Evolutionary conservation across 177 flowering plant species (phyloP).

Genomic region (Tripterygium wilfordii): DNA sequence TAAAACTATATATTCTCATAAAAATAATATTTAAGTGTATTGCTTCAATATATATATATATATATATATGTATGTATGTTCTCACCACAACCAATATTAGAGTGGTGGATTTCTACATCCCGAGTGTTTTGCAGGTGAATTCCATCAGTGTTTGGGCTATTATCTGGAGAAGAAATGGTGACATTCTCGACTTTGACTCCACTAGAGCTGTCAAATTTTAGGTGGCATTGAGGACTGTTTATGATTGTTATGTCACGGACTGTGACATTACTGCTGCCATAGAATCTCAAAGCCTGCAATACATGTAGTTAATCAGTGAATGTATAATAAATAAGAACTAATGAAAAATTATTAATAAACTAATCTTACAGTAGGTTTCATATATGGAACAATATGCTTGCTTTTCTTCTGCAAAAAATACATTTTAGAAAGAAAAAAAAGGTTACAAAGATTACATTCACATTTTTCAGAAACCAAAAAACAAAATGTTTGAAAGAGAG

Average conservation of each 20-base stretch:
- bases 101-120: constrained; percentile 67
- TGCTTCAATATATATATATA: background rate
- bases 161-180: constrained; percentile 69
- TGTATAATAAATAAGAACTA: background rate
- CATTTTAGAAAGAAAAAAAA: no score
- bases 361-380: constrained; percentile 75
- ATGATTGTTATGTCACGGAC: constrained; percentile 55
- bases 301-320: background rate
- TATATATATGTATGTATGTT: background rate
- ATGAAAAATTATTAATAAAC: background rate
- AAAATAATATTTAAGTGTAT: background rate
- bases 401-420: constrained; percentile 41
- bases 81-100: constrained; percentile 68
- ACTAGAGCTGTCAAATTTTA: constrained; percentile 63
- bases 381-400: constrained; percentile 37
- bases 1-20: constrained; percentile 4
- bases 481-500: no score
- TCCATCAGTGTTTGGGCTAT: constrained; percentile 89
- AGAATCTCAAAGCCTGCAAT: constrained; percentile 76
- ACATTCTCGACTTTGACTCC: constrained; percentile 51
- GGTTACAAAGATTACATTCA: no score
- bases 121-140: constrained; percentile 81
- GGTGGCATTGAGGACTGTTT: constrained; percentile 84
- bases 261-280: constrained; percentile 47
- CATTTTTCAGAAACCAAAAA: no score